Percentiles rank a stretch among this genome's conserved stretches.
These are phyloP conservation scores for Stentor roeselii DNA, from an alignment of 73 alveolate species.

Conservation along the genomic window DNA sequence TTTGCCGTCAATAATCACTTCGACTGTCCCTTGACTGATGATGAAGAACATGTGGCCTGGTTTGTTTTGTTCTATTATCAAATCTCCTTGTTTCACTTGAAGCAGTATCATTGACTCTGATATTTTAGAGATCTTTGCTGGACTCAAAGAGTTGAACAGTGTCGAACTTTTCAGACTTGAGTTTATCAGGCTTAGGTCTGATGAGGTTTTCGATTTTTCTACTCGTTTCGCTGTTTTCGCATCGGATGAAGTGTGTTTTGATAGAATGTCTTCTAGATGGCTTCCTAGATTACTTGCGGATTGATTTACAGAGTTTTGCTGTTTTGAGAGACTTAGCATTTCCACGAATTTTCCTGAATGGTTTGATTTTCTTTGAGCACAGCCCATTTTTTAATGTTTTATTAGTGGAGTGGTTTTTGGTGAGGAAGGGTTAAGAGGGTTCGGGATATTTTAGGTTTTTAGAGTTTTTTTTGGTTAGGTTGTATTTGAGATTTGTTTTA, in stretches of 20 bases:
- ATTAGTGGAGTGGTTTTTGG: too few species aligned
- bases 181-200: not conserved
- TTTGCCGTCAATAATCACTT: not conserved
- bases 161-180: not conserved
- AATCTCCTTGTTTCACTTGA: not conserved
- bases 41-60: constrained; percentile 5
- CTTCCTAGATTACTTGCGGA: too few species aligned
- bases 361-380: too few species aligned
- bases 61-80: not conserved
- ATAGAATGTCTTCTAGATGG: not conserved
- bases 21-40: not conserved
- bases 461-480: too few species aligned
- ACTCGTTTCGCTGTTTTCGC: not conserved
- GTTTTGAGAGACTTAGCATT: too few species aligned
- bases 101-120: not conserved
- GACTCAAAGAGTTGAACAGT: not conserved
- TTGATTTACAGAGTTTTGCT: too few species aligned
- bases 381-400: too few species aligned
- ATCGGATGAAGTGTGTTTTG: not conserved
- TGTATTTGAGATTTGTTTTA: too few species aligned
- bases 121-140: not conserved
- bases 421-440: too few species aligned
- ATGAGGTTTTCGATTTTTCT: not conserved
- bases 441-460: too few species aligned
- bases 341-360: too few species aligned